Percentiles rank a stretch among this genome's conserved stretches.
Conservation (phyloP, 352 stramenopile genomes). For the Phytophthora citrophthora region DNA sequence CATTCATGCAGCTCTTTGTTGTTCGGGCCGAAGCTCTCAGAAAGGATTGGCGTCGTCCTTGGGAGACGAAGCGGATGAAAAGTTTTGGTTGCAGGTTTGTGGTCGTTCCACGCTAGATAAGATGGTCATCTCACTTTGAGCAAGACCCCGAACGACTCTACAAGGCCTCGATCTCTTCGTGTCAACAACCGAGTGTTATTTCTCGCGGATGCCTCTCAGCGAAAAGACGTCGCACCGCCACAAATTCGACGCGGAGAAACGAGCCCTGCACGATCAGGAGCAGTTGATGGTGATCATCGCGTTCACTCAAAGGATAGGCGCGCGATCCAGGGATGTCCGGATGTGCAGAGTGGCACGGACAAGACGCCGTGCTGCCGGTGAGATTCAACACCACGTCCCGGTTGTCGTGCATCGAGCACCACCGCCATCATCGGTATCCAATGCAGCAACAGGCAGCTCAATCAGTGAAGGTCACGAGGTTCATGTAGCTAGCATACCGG, state of each 20-base stretch:
- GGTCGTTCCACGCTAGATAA: not conserved
- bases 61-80: slow-evolving; percentile 22
- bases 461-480: no score
- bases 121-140: slow-evolving; percentile 3
- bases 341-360: slow-evolving; percentile 25
- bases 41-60: slow-evolving; percentile 17
- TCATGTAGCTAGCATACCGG: no score
- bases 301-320: slow-evolving; percentile 9
- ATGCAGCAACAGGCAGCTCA: no score
- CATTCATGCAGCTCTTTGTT: not conserved
- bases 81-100: slow-evolving; percentile 11
- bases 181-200: slow-evolving; percentile 26
- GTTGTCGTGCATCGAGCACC: slow-evolving; percentile 12
- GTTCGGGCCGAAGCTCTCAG: slow-evolving; percentile 10
- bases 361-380: not conserved
- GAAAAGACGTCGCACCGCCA: slow-evolving; percentile 26
- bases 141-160: slow-evolving; percentile 3
- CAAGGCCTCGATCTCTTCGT: slow-evolving; percentile 9
- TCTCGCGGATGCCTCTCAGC: slow-evolving; percentile 29
- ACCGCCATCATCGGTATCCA: no score
- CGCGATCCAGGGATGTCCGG: slow-evolving; percentile 26
- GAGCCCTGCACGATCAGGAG: slow-evolving; percentile 9
- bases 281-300: slow-evolving; percentile 25
- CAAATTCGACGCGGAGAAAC: slow-evolving; percentile 34
- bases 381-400: slow-evolving; percentile 33